A percentile compares a stretch with the other conserved stretches of the same genome.
Conservation (phyloP, 768 basidiomycete genomes). For the Omphalotus guepiniiformis region DNA sequence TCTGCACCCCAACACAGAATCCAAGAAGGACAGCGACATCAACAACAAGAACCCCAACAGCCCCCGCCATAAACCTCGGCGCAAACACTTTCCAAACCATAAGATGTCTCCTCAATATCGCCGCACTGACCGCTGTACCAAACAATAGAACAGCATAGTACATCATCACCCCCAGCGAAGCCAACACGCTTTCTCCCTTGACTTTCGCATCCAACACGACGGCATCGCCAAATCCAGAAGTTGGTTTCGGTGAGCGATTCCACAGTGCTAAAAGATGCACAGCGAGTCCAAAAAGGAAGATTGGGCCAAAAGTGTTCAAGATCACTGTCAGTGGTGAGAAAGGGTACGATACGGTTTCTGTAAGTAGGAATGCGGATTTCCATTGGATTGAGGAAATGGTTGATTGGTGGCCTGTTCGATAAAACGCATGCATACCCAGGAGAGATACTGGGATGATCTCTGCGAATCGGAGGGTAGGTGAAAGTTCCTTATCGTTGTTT, state of each 20-base stretch:
- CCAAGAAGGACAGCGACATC: constrained; percentile 68
- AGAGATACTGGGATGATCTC: constrained; percentile 75
- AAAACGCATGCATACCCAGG: constrained; percentile 74
- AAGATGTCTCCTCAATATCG: constrained; percentile 75
- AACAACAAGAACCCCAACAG: constrained; percentile 57
- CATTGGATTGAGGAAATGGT: constrained; percentile 89
- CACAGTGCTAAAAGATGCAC: constrained; percentile 74
- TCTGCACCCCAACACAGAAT: constrained; percentile 48
- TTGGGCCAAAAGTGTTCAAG: constrained; percentile 74
- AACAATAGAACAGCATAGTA: constrained; percentile 66
- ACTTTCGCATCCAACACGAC: constrained; percentile 24
- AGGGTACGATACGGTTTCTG: constrained; percentile 62
- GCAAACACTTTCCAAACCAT: constrained; percentile 99
- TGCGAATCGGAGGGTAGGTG: constrained; percentile 47
- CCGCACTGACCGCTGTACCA: constrained; percentile 67
- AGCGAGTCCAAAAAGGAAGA: constrained; percentile 61
- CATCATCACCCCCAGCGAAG: constrained; percentile 59
- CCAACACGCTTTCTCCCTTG: constrained; percentile 41
- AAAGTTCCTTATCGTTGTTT: constrained; percentile 13
- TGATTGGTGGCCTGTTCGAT: constrained; percentile 89
- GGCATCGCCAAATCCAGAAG: constrained; percentile 9
- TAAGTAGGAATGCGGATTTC: constrained; percentile 89
- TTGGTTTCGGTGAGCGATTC: constrained; percentile 31
- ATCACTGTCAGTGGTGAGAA: constrained; percentile 70
- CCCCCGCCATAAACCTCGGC: constrained; percentile 86